phyloP scores from a whole-genome alignment of 805 yeast genomes.

The Hanseniaspora hatyaiensis region DNA sequence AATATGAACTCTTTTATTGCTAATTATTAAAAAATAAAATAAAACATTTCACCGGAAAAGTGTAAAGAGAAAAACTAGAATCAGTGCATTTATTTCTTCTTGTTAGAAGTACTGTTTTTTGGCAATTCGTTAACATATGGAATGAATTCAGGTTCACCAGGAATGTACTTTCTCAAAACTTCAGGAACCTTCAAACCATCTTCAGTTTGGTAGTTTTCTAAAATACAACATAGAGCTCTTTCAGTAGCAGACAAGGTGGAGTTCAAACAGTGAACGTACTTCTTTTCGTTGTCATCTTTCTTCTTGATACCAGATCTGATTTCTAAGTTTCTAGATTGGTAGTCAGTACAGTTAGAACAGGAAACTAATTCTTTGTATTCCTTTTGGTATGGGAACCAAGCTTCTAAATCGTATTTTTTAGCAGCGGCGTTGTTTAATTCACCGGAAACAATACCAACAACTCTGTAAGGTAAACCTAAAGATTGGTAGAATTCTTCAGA shows the following conservation, averaged over 20 bases:
- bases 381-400: conserved; percentile 99
- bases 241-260: conserved; percentile 95
- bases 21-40: too few species aligned
- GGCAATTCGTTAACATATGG: conserved; percentile 86
- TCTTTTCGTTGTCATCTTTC: conserved; percentile 88
- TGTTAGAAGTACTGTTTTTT: conserved; percentile 78
- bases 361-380: conserved; percentile 97
- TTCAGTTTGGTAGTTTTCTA: conserved; percentile 96
- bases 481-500: conserved; percentile 91
- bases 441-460: conserved; percentile 96
- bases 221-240: conserved; percentile 92
- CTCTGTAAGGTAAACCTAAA: conserved; percentile 87
- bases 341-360: conserved; percentile 98
- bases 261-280: conserved; percentile 95
- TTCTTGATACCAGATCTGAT: conserved; percentile 97
- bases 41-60: too few species aligned
- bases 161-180: conserved; percentile 89
- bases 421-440: conserved; percentile 99
- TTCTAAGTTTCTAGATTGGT: conserved; percentile 96
- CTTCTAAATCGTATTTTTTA: conserved; percentile 95
- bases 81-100: conserved; percentile 35
- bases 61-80: too few species aligned
- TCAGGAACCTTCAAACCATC: conserved; percentile 90
- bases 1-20: too few species aligned
- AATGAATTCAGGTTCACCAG: conserved; percentile 95